Percentiles rank a stretch among this genome's conserved stretches.
These are phyloP conservation scores for Dactylonectria estremocensis DNA, from an alignment of 2,329 filamentous ascomycete species.

Conservation along the genomic window DNA sequence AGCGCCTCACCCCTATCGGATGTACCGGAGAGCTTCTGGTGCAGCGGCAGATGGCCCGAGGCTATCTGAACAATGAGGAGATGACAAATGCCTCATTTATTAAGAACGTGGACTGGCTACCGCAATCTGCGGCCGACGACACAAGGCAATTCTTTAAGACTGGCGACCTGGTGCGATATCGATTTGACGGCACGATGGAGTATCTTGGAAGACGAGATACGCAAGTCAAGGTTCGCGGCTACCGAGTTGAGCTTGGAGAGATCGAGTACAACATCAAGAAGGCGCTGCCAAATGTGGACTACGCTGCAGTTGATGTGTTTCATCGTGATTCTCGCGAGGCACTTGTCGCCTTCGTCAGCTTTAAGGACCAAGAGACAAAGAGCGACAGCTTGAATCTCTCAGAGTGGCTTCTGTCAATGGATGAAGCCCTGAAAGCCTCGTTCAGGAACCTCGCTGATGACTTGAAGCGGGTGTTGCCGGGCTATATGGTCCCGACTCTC, in stretches of 20 bases:
- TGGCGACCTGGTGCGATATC: slow-evolving; percentile 46
- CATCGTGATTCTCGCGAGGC: slow-evolving; percentile 17
- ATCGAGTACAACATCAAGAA: slow-evolving; percentile 43
- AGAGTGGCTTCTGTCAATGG: background rate
- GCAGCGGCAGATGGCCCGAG: slow-evolving; percentile 42
- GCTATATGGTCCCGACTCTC: slow-evolving; percentile 35
- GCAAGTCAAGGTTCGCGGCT: slow-evolving; percentile 51
- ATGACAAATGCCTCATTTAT: slow-evolving; percentile 34
- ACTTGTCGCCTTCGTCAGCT: slow-evolving; percentile 16
- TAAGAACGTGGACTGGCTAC: background rate
- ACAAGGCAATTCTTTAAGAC: slow-evolving; percentile 52
- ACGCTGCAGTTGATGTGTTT: slow-evolving; percentile 34
- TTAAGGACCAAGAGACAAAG: background rate
- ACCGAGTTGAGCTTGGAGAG: slow-evolving; percentile 50
- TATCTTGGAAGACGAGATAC: slow-evolving; percentile 49
- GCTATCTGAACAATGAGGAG: slow-evolving; percentile 35
- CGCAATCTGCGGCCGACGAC: background rate
- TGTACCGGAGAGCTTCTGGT: slow-evolving; percentile 47
- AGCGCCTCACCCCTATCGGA: slow-evolving; percentile 42
- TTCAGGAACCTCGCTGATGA: background rate
- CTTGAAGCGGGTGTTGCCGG: slow-evolving; percentile 31
- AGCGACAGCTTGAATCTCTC: background rate
- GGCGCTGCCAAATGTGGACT: slow-evolving; percentile 31
- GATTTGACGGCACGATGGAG: slow-evolving; percentile 44
- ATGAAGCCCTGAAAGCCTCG: background rate